Base-by-base conservation (phyloP, 768 basidiomycete species). In the Rossbeevera mucosa region DNA sequence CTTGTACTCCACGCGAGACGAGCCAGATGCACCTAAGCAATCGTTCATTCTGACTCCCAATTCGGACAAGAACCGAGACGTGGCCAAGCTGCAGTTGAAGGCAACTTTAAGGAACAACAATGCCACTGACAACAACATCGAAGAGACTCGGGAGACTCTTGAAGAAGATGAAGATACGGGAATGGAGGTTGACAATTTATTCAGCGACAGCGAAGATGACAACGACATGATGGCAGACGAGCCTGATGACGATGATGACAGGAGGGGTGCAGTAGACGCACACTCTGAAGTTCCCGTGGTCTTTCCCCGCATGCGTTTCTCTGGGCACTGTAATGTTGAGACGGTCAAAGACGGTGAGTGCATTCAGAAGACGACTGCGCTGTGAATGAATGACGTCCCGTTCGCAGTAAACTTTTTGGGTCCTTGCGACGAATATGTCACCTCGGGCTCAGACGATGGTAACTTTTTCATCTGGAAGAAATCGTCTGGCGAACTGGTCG, bases 391-490 rank as follows among this genome's bases (percentile, higher is more conserved):
- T 29, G 21, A 14, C 11, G 21, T 7, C 22, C 47, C n/a, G 16
- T 51, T 51, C 52, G 1, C 53, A 92, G 91, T 91, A 31, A 94
- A 91, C 65, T 94, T 91, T 64, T 70, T 94, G 33, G 92, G 92
- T 0, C 83, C 86, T 6, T 69, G 70, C 40, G 86, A 91, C 48
- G 87, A 94, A 67, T 88, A 77, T 52, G 79, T 94, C 20, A 75
- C 80, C 12, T 91, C 90, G 21, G 92, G 92, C 7, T 91, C 87
- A 4, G 92, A 95, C 61, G 91, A 93, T 57, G 88, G 88, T 1
- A 84, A 89, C 63, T 85, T 88, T 67, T 95, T 95, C 65, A 74
- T 94, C 13, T 95, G 92, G 92, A 74, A 80, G 54, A 94, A 94
- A 63, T 66, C 70, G 16, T 77, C 77, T 14, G 85, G 82, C 0